A percentile compares a stretch with the other conserved stretches of the same genome.
Conservation (phyloP, 2,329 filamentous ascomycete genomes). For the Aspergillus ochraceus region DNA sequence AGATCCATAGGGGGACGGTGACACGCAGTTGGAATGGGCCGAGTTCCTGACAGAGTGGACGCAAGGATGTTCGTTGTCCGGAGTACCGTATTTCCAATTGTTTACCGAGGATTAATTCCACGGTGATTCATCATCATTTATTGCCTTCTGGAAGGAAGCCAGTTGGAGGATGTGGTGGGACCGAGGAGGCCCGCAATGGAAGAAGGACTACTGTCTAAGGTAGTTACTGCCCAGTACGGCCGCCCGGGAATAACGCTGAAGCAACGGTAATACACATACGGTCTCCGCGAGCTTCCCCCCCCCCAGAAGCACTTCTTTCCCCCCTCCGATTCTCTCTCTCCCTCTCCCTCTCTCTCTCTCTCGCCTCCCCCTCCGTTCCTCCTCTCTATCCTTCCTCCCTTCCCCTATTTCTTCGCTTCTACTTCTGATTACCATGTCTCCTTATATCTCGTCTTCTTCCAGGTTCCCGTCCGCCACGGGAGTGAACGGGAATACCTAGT, state of each 20-base stretch:
- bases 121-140: too few relatives aligned
- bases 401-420: slow-evolving; percentile 22
- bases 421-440: slow-evolving; percentile 37
- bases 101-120: too few relatives aligned
- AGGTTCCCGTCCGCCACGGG: slow-evolving; percentile 45
- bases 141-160: too few relatives aligned
- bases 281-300: too few relatives aligned
- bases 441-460: slow-evolving; percentile 30
- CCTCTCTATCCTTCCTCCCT: slow-evolving; percentile 12
- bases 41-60: neutral
- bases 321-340: slow-evolving; percentile 14
- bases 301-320: too few relatives aligned
- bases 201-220: too few relatives aligned
- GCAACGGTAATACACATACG: slow-evolving; percentile 7
- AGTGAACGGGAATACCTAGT: slow-evolving; percentile 46
- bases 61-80: neutral
- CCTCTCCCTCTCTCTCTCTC: slow-evolving; percentile 23
- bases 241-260: too few relatives aligned
- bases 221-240: too few relatives aligned
- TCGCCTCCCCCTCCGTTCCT: slow-evolving; percentile 21
- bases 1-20: neutral
- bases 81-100: too few relatives aligned
- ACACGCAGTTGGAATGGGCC: neutral
- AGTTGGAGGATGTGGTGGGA: too few relatives aligned
- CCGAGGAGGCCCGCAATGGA: too few relatives aligned